Evolutionary conservation across 2,329 filamentous ascomycete species (phyloP).

Genomic region (Colletotrichum falcatum): DNA sequence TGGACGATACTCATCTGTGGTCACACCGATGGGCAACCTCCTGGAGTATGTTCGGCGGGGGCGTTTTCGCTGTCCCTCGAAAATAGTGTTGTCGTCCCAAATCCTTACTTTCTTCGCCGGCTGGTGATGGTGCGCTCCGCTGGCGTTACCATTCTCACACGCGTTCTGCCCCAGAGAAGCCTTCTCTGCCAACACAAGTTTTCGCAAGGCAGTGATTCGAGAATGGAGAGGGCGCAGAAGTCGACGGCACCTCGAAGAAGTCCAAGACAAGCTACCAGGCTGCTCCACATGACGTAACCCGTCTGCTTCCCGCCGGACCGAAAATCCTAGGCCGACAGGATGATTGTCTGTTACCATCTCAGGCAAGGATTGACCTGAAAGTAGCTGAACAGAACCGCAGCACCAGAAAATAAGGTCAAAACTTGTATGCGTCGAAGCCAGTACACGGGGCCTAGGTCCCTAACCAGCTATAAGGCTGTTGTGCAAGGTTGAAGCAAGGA

Average conservation of each 20-base stretch:
- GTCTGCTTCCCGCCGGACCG: not conserved
- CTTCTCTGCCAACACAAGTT: conserved; percentile 46
- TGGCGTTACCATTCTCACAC: not conserved
- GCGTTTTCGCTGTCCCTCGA: conserved; percentile 42
- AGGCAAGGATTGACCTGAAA: not conserved
- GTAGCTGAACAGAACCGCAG: not conserved
- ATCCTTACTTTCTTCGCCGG: conserved; percentile 13
- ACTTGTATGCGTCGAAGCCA: too few relatives aligned
- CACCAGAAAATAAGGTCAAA: not conserved
- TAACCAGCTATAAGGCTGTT: not conserved
- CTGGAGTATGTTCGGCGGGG: conserved; percentile 39
- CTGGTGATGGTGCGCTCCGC: not conserved
- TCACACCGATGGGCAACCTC: conserved; percentile 2
- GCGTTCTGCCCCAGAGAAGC: not conserved
- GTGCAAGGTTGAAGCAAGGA: not conserved
- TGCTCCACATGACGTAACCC: not conserved
- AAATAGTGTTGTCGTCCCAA: conserved; percentile 17
- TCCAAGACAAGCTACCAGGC: conserved; percentile 51
- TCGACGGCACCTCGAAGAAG: conserved; percentile 59
- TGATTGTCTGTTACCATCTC: not conserved
- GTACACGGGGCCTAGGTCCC: too few relatives aligned
- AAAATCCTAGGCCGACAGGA: too few relatives aligned
- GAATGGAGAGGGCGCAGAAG: conserved; percentile 60
- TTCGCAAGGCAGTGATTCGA: conserved; percentile 55
- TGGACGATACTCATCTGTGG: not conserved